phyloP scores from a whole-genome alignment of 2,329 filamentous ascomycete genomes.

The Pseudocercospora cruenta region DNA sequence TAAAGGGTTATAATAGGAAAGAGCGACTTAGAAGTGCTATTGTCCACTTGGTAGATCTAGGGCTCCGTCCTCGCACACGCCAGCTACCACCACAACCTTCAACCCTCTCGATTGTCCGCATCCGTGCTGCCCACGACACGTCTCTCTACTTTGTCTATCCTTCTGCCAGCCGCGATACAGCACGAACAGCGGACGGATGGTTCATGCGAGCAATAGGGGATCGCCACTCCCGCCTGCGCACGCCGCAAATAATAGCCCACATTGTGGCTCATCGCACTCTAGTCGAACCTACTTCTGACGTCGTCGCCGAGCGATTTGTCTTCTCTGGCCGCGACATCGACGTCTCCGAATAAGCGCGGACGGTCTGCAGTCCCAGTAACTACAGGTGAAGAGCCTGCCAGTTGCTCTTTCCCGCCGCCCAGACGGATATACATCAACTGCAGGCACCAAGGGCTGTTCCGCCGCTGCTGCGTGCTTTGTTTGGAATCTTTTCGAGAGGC shows the following conservation, averaged over 20 bases:
- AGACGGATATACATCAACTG: not conserved
- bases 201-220: slow-evolving; percentile 10
- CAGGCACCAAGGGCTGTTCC: not conserved
- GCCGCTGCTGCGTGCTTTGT: not conserved
- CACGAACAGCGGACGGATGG: slow-evolving; percentile 4
- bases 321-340: slow-evolving; percentile 5
- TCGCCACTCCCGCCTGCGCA: slow-evolving; percentile 10
- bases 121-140: slow-evolving; percentile 1
- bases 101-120: not conserved
- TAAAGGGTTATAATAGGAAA: no score
- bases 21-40: no score
- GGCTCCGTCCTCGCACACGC: not conserved
- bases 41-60: no score
- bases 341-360: not conserved
- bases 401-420: slow-evolving; percentile 2
- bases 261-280: slow-evolving; percentile 10
- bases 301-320: slow-evolving; percentile 9
- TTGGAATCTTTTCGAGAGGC: slow-evolving; percentile 7
- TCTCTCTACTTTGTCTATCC: not conserved
- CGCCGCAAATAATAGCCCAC: slow-evolving; percentile 5
- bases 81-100: not conserved
- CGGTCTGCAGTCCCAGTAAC: not conserved
- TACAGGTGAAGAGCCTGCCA: not conserved
- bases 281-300: slow-evolving; percentile 10
- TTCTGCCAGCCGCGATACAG: not conserved